Evolutionary conservation across 495 filamentous ascomycete species (phyloP).

Genomic region (Aspergillus sclerotioniger): DNA sequence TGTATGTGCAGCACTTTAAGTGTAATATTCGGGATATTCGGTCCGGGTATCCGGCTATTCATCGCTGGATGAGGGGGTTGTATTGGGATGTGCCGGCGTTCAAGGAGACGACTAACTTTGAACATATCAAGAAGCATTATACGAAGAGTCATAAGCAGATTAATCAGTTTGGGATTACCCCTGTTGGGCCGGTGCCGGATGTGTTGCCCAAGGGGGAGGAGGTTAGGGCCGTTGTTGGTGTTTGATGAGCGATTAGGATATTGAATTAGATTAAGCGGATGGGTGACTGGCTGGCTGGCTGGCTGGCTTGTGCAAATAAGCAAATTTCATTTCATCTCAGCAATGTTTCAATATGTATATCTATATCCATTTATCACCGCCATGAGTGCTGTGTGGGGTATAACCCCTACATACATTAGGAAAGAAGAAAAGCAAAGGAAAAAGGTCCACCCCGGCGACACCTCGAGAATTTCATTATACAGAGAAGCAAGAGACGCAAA

Average conservation of each 20-base stretch:
- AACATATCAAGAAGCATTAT: constrained; percentile 72
- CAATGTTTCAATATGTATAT: not conserved
- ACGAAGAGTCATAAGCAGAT: constrained; percentile 71
- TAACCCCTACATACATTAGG: not conserved
- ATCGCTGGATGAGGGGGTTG: constrained; percentile 63
- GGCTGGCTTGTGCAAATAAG: not conserved
- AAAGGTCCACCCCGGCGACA: not conserved
- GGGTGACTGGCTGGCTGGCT: too few relatives aligned
- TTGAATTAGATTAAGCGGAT: too few relatives aligned
- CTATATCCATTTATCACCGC: not conserved
- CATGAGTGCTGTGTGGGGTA: not conserved
- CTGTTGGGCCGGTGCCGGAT: constrained; percentile 62
- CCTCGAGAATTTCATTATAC: constrained; percentile 13
- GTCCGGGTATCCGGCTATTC: constrained; percentile 67
- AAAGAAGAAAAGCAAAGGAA: not conserved
- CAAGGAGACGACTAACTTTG: constrained; percentile 62
- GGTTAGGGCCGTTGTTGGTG: constrained; percentile 47
- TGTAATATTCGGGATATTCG: constrained; percentile 84
- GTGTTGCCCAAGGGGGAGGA: constrained; percentile 61
- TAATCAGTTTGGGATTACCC: constrained; percentile 62
- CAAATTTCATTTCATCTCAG: not conserved
- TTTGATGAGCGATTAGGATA: not conserved
- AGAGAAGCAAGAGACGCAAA: constrained; percentile 12
- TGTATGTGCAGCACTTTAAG: constrained; percentile 95
- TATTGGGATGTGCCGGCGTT: constrained; percentile 69